Base-by-base conservation (phyloP, 345 rosid species). In the Murraya paniculata region DNA sequence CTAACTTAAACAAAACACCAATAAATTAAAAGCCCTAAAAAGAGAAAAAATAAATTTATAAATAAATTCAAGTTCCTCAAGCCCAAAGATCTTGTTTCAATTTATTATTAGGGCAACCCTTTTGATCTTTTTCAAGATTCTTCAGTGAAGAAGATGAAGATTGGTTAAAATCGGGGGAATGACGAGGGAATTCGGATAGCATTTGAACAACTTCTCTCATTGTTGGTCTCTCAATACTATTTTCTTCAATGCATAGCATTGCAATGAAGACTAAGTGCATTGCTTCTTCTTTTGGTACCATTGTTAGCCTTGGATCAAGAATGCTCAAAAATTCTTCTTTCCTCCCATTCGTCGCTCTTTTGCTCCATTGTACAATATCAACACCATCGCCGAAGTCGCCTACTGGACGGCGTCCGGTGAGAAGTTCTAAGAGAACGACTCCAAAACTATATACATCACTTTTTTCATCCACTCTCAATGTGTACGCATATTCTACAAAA, bases 391-490 rank as follows among this genome's bases (percentile, higher is more conserved):
- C 96, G 0, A 90, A 91, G 19, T 83, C 89, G 0, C 93, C 93
- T 10, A 91, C 92, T 0, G 92, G 96, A 28, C 84, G 84, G 6
- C 87, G 83, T 0, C 96, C 93, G 0, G 91, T 90, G 21, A 91
- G 78, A 3, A 91, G 80, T 81, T 91, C 96, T 9, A 91, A 30
- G 2, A 91, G 75, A 4, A 91, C 92, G 1, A 90, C 92, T 0
- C 96, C 96, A 0, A 89, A 92, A n/a, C 97, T 90, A n/a, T 90
- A 92, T 21, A 92, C 92, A 1, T 92, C 97, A 11, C 91, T 92
- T 74, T 90, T 92, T 77, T 92, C 91, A 2, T 92, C 91, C 76
- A 92, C 97, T 68, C 85, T 87, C 57, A 92, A 55, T 13, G 97
- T 90, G 76, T 92, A 90, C 6, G 97, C 97, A 24, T 90, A 92